Base-by-base conservation (phyloP, 495 filamentous ascomycete genomes). In the Daldinia bambusicola region DNA sequence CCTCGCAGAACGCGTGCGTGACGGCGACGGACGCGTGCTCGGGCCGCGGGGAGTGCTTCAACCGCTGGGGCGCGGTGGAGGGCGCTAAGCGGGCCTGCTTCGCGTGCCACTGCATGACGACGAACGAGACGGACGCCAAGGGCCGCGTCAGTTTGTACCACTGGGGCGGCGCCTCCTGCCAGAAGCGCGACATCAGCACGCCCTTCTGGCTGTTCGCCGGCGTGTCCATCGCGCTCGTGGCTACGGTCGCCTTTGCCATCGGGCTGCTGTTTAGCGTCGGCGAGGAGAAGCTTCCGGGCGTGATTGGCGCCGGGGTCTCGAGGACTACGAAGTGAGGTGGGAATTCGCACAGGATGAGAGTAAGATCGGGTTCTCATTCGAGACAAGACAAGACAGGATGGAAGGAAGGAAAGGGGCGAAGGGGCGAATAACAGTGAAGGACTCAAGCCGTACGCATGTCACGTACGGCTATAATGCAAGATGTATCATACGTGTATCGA, bases 121-220 rank as follows among this genome's bases (percentile, higher is more conserved):
- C 84, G 6, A 64, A 81, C 8, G 79, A 82, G n/a, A 75, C 76
- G 10, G 83, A 81, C 30, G 84, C 81, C 13, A 78, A 78, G 16
- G 77, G 69, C 18, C 78, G 71, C 31, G 69, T 56, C n/a, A 73
- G 77, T 62, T 74, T 79, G 37, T 72, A 79, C 40, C 77, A 86
- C 65, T 99, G 93, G 92, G 95, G 89, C 55, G 95, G 95, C 12
- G 80, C 88, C 36, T 90, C 90, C 66, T 99, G 95, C 81, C 90
- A 97, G 80, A 99, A 98, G 86, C 89, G 89, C 75, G 94, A 99
- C 78, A 80, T 98, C 51, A 94, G 91, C 79, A 86, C 89, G 18
- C 89, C 89, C 40, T 98, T 99, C 79, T 97, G 93, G 86, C 79
- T 99, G 41, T 83, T 99, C 72, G 83, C 87, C 5, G 86, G 89